phyloP scores from a whole-genome alignment of 2,329 filamentous ascomycete genomes.

The Aspergillus uvarum region DNA sequence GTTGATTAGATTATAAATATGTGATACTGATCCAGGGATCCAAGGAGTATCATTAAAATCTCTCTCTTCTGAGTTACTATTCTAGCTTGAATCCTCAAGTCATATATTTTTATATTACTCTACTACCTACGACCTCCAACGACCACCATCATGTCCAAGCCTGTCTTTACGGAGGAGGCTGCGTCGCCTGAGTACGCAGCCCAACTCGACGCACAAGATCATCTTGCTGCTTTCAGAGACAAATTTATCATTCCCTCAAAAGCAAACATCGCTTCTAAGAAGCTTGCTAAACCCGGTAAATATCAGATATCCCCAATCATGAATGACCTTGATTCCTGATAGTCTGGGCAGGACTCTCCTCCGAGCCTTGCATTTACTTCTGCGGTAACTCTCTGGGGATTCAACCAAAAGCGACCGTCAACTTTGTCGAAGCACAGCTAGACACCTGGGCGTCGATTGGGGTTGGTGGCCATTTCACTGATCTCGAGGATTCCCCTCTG shows the following conservation, averaged over 20 bases:
- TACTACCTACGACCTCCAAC: background rate
- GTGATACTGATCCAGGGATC: background rate
- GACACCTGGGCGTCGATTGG: conserved; percentile 80
- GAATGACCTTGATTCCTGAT: conserved; percentile 12
- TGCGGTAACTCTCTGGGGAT: conserved; percentile 86
- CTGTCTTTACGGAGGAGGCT: conserved; percentile 31
- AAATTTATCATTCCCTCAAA: conserved; percentile 78
- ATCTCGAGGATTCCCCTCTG: conserved; percentile 65
- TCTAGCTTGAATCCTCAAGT: no score
- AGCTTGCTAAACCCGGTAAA: conserved; percentile 47
- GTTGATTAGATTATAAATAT: background rate
- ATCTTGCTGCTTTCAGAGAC: conserved; percentile 60
- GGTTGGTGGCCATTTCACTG: conserved; percentile 77
- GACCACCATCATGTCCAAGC: conserved; percentile 14
- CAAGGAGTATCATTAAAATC: background rate
- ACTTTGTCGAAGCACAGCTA: conserved; percentile 69
- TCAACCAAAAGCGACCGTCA: conserved; percentile 68
- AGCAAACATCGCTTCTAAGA: conserved; percentile 65
- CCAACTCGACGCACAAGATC: conserved; percentile 60
- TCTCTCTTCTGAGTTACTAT: background rate
- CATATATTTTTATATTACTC: background rate
- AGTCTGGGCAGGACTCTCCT: conserved; percentile 30
- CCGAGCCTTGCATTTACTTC: conserved; percentile 64
- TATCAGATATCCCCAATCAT: background rate
- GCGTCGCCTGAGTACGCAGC: conserved; percentile 40